Evolutionary conservation across 495 filamentous ascomycete genomes (phyloP).

Genomic region (Achaetomiella virescens): DNA sequence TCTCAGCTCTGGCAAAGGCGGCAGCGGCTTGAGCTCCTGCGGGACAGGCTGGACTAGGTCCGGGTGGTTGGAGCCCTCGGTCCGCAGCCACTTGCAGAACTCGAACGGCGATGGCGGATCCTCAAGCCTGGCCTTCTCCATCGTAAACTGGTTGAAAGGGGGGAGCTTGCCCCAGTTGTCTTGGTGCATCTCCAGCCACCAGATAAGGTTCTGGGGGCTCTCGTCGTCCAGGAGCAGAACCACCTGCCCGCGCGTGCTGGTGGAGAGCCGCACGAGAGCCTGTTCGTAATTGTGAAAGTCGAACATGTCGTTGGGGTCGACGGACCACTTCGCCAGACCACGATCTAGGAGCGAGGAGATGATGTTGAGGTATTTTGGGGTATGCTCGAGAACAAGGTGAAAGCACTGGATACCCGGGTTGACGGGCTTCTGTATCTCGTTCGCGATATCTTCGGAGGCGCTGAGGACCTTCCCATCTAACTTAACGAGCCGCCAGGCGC

Average conservation of each 20-base stretch:
- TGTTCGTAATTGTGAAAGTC: slow-evolving; percentile 38
- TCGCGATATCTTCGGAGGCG: slow-evolving; percentile 38
- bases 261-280: slow-evolving; percentile 39
- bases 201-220: background rate
- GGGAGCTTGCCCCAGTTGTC: background rate
- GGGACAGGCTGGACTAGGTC: background rate
- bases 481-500: slow-evolving; percentile 42
- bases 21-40: background rate
- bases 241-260: slow-evolving; percentile 39
- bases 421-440: slow-evolving; percentile 20
- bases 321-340: slow-evolving; percentile 31
- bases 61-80: background rate
- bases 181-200: background rate
- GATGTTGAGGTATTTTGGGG: slow-evolving; percentile 35
- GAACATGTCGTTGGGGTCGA: slow-evolving; percentile 42
- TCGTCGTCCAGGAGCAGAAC: slow-evolving; percentile 21
- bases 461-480: slow-evolving; percentile 42
- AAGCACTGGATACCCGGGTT: slow-evolving; percentile 26
- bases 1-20: background rate
- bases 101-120: background rate
- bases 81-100: background rate
- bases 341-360: slow-evolving; percentile 40
- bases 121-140: background rate
- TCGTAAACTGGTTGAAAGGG: background rate
- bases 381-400: slow-evolving; percentile 42